Evolutionary conservation across 73 alveolate species (phyloP).

Genomic region (Stentor roeselii): DNA sequence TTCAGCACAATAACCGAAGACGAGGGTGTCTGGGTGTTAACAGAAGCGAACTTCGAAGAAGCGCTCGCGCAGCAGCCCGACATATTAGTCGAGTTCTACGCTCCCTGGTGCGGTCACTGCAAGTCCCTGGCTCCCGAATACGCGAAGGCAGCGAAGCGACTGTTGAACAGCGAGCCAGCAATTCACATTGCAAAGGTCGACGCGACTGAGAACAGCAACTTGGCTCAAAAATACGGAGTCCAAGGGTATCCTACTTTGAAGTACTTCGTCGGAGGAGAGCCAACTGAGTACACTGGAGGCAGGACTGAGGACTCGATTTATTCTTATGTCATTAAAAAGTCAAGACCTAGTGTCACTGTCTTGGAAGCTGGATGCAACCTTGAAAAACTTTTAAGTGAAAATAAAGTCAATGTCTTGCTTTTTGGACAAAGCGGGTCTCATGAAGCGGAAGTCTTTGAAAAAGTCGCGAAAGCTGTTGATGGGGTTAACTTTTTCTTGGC

Average conservation of each 20-base stretch:
- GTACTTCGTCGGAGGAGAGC: slow-evolving; percentile 71
- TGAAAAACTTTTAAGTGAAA: slow-evolving; percentile 45
- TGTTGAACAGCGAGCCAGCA: slow-evolving; percentile 64
- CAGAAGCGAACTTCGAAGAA: slow-evolving; percentile 53
- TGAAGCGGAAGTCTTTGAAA: slow-evolving; percentile 59
- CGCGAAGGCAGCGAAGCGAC: slow-evolving; percentile 87
- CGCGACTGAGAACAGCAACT: slow-evolving; percentile 80
- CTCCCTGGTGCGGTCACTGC: slow-evolving; percentile 96
- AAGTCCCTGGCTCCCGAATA: slow-evolving; percentile 95
- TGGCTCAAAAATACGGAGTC: slow-evolving; percentile 78
- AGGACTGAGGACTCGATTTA: slow-evolving; percentile 84
- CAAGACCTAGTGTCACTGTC: slow-evolving; percentile 77
- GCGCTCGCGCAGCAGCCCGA: slow-evolving; percentile 56
- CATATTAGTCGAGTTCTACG: slow-evolving; percentile 74
- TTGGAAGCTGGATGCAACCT: slow-evolving; percentile 61
- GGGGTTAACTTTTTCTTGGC: slow-evolving; percentile 71
- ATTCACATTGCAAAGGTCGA: slow-evolving; percentile 91
- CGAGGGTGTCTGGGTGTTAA: slow-evolving; percentile 58
- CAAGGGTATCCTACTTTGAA: slow-evolving; percentile 95
- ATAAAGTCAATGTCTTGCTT: slow-evolving; percentile 48
- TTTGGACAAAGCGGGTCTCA: slow-evolving; percentile 55
- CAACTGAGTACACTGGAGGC: slow-evolving; percentile 92
- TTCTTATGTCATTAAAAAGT: slow-evolving; percentile 87
- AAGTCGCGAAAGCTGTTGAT: slow-evolving; percentile 65
- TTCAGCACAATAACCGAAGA: slow-evolving; percentile 49